phyloP scores from a whole-genome alignment of 768 basidiomycete species.

The Leucosporidium scottii region DNA sequence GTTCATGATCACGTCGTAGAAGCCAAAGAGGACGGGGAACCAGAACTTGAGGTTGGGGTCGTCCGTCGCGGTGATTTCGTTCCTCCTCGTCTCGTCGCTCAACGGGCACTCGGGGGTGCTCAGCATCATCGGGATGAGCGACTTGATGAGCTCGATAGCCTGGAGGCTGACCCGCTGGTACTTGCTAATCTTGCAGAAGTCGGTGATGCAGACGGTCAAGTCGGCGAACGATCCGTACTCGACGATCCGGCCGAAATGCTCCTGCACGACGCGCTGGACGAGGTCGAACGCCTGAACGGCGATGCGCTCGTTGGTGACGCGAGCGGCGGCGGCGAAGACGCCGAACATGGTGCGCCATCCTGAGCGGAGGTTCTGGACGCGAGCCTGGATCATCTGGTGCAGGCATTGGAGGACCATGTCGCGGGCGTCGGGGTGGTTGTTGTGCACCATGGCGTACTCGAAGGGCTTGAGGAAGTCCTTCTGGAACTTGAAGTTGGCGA shows the following conservation, averaged over 20 bases:
- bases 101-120: slow-evolving; percentile 61
- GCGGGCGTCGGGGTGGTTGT: slow-evolving; percentile 86
- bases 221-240: slow-evolving; percentile 92
- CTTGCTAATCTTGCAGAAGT: slow-evolving; percentile 98
- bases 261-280: slow-evolving; percentile 79
- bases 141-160: slow-evolving; percentile 81
- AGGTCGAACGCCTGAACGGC: slow-evolving; percentile 92
- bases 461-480: slow-evolving; percentile 98
- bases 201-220: slow-evolving; percentile 91
- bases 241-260: slow-evolving; percentile 85
- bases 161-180: slow-evolving; percentile 96
- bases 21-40: slow-evolving; percentile 94
- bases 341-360: slow-evolving; percentile 99
- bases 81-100: slow-evolving; percentile 28
- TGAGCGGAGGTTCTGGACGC: slow-evolving; percentile 88
- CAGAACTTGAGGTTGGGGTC: slow-evolving; percentile 94
- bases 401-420: slow-evolving; percentile 98
- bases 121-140: slow-evolving; percentile 82
- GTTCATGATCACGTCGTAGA: slow-evolving; percentile 99
- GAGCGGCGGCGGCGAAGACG: slow-evolving; percentile 93
- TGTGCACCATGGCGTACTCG: slow-evolving; percentile 95
- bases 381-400: slow-evolving; percentile 96
- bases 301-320: slow-evolving; percentile 69
- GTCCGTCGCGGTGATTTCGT: slow-evolving; percentile 33
- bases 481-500: slow-evolving; percentile 97